Percentiles rank a stretch among this genome's conserved stretches.
phyloP scores from a whole-genome alignment of 345 rosid species.

The Fremontodendron californicum region DNA sequence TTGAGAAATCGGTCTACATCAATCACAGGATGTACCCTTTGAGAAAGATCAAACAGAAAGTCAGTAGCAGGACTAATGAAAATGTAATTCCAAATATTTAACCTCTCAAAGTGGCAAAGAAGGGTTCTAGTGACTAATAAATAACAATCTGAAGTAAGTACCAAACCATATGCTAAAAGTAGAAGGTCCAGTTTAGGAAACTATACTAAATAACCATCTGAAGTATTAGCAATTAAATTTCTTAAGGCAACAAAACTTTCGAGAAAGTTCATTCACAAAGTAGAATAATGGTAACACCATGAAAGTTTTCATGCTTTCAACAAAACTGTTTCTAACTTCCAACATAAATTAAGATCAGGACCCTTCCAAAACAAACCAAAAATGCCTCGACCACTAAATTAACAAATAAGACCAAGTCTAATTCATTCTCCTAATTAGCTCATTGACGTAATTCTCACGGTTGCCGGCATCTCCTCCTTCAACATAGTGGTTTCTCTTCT shows the following conservation, averaged over 20 bases:
- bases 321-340: not conserved
- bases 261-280: not conserved
- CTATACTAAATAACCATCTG: not conserved
- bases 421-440: constrained; percentile 85
- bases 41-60: constrained; percentile 66
- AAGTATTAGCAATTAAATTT: too few species aligned
- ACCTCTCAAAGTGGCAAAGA: constrained; percentile 83
- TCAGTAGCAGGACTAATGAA: constrained; percentile 57
- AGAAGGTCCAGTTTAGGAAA: too few species aligned
- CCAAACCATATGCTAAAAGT: too few species aligned
- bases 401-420: constrained; percentile 17
- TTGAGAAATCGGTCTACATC: constrained; percentile 50
- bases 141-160: too few species aligned
- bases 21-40: constrained; percentile 83
- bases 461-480: constrained; percentile 96
- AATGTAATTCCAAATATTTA: constrained; percentile 52
- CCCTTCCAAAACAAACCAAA: not conserved
- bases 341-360: not conserved
- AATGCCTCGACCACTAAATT: not conserved
- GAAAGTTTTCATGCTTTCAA: not conserved
- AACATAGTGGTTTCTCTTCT: constrained; percentile 93
- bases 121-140: constrained; percentile 55
- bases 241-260: not conserved
- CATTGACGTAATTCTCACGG: constrained; percentile 73
- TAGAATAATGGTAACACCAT: not conserved